These are phyloP conservation scores for Funneliformis geosporum DNA, from an alignment of 192 early-diverging fungal genomes.

Conservation along the genomic window DNA sequence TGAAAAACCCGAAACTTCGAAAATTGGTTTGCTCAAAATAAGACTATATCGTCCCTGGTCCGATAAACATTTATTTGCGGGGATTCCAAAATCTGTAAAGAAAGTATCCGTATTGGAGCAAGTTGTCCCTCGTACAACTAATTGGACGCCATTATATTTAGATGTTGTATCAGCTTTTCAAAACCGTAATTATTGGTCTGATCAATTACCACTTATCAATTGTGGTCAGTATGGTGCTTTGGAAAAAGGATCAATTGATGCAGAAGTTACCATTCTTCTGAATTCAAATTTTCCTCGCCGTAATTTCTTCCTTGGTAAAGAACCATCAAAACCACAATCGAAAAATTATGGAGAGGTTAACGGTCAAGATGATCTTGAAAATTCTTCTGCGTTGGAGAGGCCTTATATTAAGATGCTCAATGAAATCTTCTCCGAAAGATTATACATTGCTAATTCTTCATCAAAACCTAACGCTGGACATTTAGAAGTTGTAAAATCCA, in stretches of 20 bases:
- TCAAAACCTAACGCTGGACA: slow-evolving; percentile 63
- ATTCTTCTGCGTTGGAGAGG: slow-evolving; percentile 58
- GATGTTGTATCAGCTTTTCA: slow-evolving; percentile 79
- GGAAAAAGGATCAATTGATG: slow-evolving; percentile 31
- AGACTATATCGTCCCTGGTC: slow-evolving; percentile 80
- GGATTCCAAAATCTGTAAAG: slow-evolving; percentile 65
- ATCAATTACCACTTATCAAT: slow-evolving; percentile 40
- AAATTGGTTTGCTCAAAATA: slow-evolving; percentile 74
- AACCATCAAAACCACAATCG: neutral
- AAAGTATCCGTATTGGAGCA: slow-evolving; percentile 67
- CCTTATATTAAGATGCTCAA: slow-evolving; percentile 82
- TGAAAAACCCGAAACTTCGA: slow-evolving; percentile 32
- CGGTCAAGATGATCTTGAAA: slow-evolving; percentile 20
- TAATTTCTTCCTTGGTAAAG: slow-evolving; percentile 39
- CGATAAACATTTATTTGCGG: slow-evolving; percentile 50
- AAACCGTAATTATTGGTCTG: slow-evolving; percentile 49
- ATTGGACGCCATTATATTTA: slow-evolving; percentile 82
- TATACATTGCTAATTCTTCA: slow-evolving; percentile 79
- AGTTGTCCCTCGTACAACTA: slow-evolving; percentile 55
- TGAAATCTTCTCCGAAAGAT: slow-evolving; percentile 75
- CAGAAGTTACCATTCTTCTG: slow-evolving; percentile 29
- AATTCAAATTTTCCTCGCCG: slow-evolving; percentile 33
- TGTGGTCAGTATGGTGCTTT: slow-evolving; percentile 54
- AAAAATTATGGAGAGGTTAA: neutral
- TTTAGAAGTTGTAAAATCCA: slow-evolving; percentile 50